A percentile compares a stretch with the other conserved stretches of the same genome.
Conservation (phyloP, 441 rosid species). For the Codiaeum variegatum region DNA sequence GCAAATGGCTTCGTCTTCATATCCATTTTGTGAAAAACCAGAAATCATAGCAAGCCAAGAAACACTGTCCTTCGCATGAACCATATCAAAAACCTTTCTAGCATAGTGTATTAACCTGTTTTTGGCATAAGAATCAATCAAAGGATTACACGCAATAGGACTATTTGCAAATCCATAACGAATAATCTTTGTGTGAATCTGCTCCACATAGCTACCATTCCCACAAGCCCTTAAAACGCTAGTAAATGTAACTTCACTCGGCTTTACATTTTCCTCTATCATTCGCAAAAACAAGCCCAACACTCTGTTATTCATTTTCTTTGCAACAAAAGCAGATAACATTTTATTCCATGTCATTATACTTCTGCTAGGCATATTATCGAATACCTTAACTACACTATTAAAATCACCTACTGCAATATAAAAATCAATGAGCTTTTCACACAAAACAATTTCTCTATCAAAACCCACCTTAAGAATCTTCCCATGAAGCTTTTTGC, state of each 20-base stretch:
- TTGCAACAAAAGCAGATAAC: conserved; percentile 39
- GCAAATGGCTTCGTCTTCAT: conserved; percentile 51
- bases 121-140: conserved; percentile 70
- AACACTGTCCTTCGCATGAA: conserved; percentile 54
- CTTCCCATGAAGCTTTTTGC: conserved; percentile 53
- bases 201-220: conserved; percentile 37
- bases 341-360: conserved; percentile 53
- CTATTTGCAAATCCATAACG: conserved; percentile 48
- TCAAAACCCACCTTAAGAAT: conserved; percentile 56
- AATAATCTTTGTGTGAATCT: conserved; percentile 68
- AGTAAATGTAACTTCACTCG: conserved; percentile 43
- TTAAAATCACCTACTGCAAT: conserved; percentile 38
- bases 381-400: conserved; percentile 52
- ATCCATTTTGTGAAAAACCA: conserved; percentile 63
- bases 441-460: conserved; percentile 32
- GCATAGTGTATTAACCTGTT: conserved; percentile 51
- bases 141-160: conserved; percentile 48
- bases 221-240: conserved; percentile 51
- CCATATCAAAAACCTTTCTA: conserved; percentile 51
- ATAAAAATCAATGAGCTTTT: conserved; percentile 49
- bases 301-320: conserved; percentile 33
- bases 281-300: conserved; percentile 36
- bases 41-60: conserved; percentile 91
- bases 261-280: conserved; percentile 42
- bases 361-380: conserved; percentile 59